These are phyloP conservation scores for Arthroderma uncinatum DNA, from an alignment of 2,329 filamentous ascomycete genomes.

Conservation along the genomic window DNA sequence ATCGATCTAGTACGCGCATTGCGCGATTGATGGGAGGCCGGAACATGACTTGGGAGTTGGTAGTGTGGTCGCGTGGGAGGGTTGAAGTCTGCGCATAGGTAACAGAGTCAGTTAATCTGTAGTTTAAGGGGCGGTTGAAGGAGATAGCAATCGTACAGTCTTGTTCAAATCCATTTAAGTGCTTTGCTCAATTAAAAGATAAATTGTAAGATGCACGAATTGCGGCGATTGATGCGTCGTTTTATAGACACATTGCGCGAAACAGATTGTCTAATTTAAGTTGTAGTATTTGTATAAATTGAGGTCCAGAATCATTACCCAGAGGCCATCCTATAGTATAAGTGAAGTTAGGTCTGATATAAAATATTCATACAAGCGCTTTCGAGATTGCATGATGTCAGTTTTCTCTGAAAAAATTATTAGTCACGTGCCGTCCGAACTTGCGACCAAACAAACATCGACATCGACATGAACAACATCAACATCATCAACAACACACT, in stretches of 20 bases:
- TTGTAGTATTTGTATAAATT: not conserved
- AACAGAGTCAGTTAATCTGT: not conserved
- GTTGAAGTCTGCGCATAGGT: not conserved
- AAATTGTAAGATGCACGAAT: not conserved
- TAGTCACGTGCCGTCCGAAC: not conserved
- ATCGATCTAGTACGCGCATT: conserved; percentile 68
- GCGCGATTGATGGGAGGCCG: conserved; percentile 70
- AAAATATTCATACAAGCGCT: not conserved
- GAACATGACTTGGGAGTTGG: conserved; percentile 43
- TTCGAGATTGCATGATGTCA: not conserved
- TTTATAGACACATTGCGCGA: not conserved
- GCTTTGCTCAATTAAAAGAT: not conserved
- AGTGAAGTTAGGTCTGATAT: not conserved
- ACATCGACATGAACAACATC: not conserved
- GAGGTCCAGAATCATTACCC: not conserved
- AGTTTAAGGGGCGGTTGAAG: not conserved
- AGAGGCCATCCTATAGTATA: not conserved
- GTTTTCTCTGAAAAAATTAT: not conserved
- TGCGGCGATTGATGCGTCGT: not conserved
- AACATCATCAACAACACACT: not conserved
- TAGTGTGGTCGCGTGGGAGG: not conserved
- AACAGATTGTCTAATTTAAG: not conserved
- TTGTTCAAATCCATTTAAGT: conserved; percentile 3
- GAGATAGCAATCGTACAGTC: not conserved
- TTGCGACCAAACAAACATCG: not conserved